Evolutionary conservation across 2,329 filamentous ascomycete genomes (phyloP).

Genomic region (Hypoxylon sp.): DNA sequence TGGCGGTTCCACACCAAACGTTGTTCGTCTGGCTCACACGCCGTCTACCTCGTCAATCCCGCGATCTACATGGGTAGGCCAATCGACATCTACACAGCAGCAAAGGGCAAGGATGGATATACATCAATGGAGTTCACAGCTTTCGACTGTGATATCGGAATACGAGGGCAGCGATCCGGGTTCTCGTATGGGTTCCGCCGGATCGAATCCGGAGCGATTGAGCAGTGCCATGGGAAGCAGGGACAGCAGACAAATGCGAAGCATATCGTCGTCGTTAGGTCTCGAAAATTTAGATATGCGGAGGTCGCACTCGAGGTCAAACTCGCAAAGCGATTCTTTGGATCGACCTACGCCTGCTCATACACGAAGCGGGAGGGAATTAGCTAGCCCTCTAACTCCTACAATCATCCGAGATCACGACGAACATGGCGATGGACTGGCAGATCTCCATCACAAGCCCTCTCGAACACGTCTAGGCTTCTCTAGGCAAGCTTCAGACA

Average conservation of each 20-base stretch:
- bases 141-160: slow-evolving; percentile 71
- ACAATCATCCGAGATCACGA: slow-evolving; percentile 67
- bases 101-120: slow-evolving; percentile 54
- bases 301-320: slow-evolving; percentile 49
- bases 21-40: slow-evolving; percentile 49
- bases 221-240: slow-evolving; percentile 60
- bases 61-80: slow-evolving; percentile 45
- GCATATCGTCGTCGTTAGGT: slow-evolving; percentile 64
- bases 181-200: slow-evolving; percentile 57
- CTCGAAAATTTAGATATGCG: slow-evolving; percentile 48
- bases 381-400: slow-evolving; percentile 49
- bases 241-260: slow-evolving; percentile 64
- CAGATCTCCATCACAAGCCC: slow-evolving; percentile 63
- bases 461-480: slow-evolving; percentile 64
- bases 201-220: slow-evolving; percentile 54
- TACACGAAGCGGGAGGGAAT: slow-evolving; percentile 50
- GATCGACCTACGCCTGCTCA: slow-evolving; percentile 60
- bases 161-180: slow-evolving; percentile 63
- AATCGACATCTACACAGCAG: slow-evolving; percentile 33
- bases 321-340: slow-evolving; percentile 56
- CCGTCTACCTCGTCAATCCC: slow-evolving; percentile 44
- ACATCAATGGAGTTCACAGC: slow-evolving; percentile 70
- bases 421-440: slow-evolving; percentile 70
- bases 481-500: slow-evolving; percentile 59
- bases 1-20: slow-evolving; percentile 52